phyloP scores from a whole-genome alignment of 768 basidiomycete genomes.

The Tulasnella sp. region DNA sequence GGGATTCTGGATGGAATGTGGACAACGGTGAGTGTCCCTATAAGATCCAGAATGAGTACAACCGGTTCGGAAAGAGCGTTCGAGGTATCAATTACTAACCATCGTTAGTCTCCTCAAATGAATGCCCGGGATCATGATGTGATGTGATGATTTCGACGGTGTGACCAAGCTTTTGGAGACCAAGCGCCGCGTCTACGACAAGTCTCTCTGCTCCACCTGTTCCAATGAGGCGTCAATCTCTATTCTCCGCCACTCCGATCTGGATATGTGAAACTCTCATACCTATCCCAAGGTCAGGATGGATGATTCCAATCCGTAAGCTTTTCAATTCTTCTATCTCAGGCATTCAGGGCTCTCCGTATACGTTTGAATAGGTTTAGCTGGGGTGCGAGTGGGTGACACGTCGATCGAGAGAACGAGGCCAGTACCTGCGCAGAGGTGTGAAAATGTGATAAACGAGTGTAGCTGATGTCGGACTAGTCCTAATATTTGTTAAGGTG shows the following conservation, averaged over 20 bases:
- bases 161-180: slow-evolving; percentile 76
- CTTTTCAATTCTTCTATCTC: neutral
- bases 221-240: neutral
- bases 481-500: neutral
- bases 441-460: neutral
- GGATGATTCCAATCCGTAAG: slow-evolving; percentile 63
- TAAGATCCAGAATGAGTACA: neutral
- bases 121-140: slow-evolving; percentile 74
- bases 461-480: neutral
- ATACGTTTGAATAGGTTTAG: neutral
- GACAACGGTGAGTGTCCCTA: slow-evolving; percentile 73
- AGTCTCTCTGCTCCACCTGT: slow-evolving; percentile 91
- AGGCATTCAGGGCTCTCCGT: neutral
- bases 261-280: slow-evolving; percentile 9
- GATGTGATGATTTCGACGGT: slow-evolving; percentile 85
- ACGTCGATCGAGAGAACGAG: neutral
- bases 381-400: neutral
- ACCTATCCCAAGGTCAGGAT: slow-evolving; percentile 95
- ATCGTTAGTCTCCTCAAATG: slow-evolving; percentile 88
- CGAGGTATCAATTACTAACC: slow-evolving; percentile 38
- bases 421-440: neutral
- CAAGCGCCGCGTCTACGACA: slow-evolving; percentile 88
- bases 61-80: neutral
- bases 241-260: neutral
- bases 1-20: slow-evolving; percentile 67